Conservation (phyloP, 1,284 basidiomycete species). For the Marasmius fiardii region DNA sequence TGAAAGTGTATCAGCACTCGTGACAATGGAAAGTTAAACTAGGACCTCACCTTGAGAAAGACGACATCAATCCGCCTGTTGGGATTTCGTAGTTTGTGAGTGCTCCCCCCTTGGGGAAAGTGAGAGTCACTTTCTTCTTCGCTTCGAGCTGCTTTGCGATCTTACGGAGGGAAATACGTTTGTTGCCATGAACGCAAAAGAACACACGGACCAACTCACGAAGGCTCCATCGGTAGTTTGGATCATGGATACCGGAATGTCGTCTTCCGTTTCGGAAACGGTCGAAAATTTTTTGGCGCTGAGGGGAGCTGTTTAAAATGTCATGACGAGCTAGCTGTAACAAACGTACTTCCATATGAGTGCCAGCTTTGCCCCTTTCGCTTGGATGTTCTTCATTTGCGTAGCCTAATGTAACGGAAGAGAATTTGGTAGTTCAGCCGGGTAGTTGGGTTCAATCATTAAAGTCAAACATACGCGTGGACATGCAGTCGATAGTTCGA, state of each 20-base stretch:
- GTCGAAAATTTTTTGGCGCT: too few species aligned
- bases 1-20: too few species aligned
- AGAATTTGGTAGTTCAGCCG: background rate
- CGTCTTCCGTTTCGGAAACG: too few species aligned
- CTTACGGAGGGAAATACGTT: background rate
- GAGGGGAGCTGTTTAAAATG: background rate
- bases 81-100: background rate
- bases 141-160: background rate
- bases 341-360: background rate
- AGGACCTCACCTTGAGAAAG: too few species aligned
- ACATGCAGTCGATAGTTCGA: background rate
- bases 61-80: too few species aligned
- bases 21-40: too few species aligned
- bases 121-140: background rate
- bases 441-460: too few species aligned
- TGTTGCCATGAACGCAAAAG: background rate
- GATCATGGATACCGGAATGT: too few species aligned
- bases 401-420: background rate
- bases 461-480: background rate
- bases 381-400: background rate
- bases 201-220: background rate
- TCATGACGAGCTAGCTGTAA: background rate
- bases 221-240: too few species aligned
- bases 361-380: background rate
- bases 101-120: background rate